Conservation (phyloP, 768 basidiomycete species). For the Rhizopogon rudus region DNA sequence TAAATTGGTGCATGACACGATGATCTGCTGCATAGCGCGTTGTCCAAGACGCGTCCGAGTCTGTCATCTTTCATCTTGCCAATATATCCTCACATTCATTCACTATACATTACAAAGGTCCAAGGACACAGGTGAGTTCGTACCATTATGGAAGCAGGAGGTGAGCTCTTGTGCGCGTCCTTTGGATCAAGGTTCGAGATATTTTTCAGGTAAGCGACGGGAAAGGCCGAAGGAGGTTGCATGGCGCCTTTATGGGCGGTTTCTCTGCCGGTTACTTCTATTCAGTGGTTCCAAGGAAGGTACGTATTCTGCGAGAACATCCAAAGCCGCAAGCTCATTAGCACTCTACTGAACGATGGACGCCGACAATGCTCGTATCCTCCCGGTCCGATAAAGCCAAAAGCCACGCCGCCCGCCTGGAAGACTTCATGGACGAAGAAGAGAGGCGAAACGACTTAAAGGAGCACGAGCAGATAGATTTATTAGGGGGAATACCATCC, state of each 20-base stretch:
- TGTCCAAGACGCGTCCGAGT: too few relatives aligned
- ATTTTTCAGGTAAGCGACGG: conserved; percentile 95
- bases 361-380: conserved; percentile 89
- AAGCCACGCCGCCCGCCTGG: conserved; percentile 53
- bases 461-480: conserved; percentile 73
- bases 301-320: conserved; percentile 20
- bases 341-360: conserved; percentile 65
- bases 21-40: too few relatives aligned
- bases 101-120: conserved; percentile 48
- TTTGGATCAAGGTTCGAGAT: conserved; percentile 11
- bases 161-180: conserved; percentile 41
- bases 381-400: conserved; percentile 75
- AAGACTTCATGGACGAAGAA: conserved; percentile 99
- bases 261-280: conserved; percentile 99
- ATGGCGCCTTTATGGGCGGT: conserved; percentile 97
- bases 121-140: conserved; percentile 90
- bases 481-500: conserved; percentile 49
- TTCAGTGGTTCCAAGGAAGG: conserved; percentile 93
- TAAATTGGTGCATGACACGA: too few relatives aligned
- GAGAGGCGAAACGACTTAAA: conserved; percentile 70
- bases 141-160: conserved; percentile 97
- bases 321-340: neutral
- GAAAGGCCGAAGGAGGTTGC: conserved; percentile 86
- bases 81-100: neutral
- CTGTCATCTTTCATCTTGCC: conserved; percentile 10